These are phyloP conservation scores for Eucalyptus curtisii DNA, from an alignment of 345 rosid species.

Conservation along the genomic window DNA sequence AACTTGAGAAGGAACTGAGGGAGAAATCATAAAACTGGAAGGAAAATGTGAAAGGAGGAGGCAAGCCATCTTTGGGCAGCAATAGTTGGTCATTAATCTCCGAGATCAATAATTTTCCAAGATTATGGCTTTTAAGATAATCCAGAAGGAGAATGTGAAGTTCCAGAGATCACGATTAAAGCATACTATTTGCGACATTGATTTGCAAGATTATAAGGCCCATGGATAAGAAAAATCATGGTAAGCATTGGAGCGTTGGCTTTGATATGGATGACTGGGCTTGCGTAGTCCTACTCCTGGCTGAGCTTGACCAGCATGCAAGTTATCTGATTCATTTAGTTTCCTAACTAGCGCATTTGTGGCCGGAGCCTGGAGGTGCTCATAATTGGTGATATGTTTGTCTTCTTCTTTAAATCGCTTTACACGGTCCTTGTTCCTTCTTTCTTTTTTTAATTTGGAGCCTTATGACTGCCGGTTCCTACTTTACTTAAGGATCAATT, in stretches of 20 bases:
- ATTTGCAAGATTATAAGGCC: not conserved
- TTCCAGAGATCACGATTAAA: not conserved
- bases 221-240: not conserved
- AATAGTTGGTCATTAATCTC: not conserved
- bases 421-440: not conserved
- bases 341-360: not conserved
- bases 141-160: not conserved
- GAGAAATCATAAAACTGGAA: not conserved
- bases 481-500: not conserved
- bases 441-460: not conserved
- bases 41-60: not conserved
- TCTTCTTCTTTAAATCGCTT: not conserved
- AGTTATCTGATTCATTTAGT: not conserved
- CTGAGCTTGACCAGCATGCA: not conserved
- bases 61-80: not conserved
- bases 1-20: not conserved
- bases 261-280: not conserved
- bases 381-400: not conserved
- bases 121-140: not conserved
- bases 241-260: not conserved
- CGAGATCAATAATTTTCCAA: not conserved
- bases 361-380: not conserved
- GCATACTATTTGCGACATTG: not conserved
- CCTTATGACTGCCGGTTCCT: not conserved
- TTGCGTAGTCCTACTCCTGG: not conserved